Conservation (phyloP, 225 moss, liverwort and hornwort genomes). For the Sphagnum tenellum region DNA sequence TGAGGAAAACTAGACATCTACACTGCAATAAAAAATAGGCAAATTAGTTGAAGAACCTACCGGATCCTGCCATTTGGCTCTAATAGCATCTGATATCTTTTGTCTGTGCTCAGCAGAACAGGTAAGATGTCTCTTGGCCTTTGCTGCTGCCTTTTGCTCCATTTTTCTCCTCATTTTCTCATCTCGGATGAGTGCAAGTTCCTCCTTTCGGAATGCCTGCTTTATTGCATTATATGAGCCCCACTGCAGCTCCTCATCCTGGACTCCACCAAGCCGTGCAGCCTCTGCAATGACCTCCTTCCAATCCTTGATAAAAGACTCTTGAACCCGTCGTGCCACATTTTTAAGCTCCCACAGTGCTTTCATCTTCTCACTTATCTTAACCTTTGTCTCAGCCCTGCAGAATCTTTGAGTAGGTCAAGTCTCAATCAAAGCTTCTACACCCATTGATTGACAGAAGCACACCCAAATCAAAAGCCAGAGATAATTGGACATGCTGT, state of each 20-base stretch:
- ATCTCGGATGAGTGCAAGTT: not conserved
- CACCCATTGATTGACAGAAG: too few relatives aligned
- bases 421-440: too few relatives aligned
- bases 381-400: conserved; percentile 36
- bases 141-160: conserved; percentile 1
- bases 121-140: conserved; percentile 1
- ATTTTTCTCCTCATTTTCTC: not conserved
- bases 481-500: not conserved
- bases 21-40: too few relatives aligned
- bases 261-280: conserved; percentile 24
- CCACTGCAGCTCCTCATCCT: conserved; percentile 37
- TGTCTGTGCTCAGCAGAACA: conserved; percentile 23
- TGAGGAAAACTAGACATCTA: too few relatives aligned
- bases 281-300: conserved; percentile 29
- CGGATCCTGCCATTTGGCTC: conserved; percentile 50
- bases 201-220: conserved; percentile 6
- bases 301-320: conserved; percentile 27
- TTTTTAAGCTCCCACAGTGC: conserved; percentile 30
- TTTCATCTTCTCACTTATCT: conserved; percentile 26
- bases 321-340: conserved; percentile 20
- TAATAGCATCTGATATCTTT: conserved; percentile 42
- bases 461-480: conserved; percentile 1
- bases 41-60: conserved; percentile 2
- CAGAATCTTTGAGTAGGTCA: too few relatives aligned
- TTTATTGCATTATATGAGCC: conserved; percentile 16